Base-by-base conservation (phyloP, 805 yeast genomes). In the Candida tammaniensis region DNA sequence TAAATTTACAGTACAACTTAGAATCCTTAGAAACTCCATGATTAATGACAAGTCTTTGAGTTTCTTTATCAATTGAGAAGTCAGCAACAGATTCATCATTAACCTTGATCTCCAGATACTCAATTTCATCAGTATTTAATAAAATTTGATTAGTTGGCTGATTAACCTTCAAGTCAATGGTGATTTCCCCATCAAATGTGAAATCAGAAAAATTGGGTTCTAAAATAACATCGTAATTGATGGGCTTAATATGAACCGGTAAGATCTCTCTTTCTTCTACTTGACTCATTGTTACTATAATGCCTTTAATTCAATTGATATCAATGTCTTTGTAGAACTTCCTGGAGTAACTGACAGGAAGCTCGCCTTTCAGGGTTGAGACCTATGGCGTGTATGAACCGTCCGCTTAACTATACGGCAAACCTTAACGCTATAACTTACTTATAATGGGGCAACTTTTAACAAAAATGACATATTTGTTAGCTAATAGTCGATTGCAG, bases 101-200 rank as follows among this genome's bases (percentile, higher is more conserved):
- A 43, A 66, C 47, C 32, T 52, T 55, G 12, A 77, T 82, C 22
- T 65, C 55, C 40, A 72, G 72, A 46, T 82, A 66, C 9, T 77
- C 82, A 40, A 85, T 70, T 30, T 86, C 95, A 15, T 78, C 47
- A 14, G 76, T 54, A 65, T 86, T 84, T 49, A 86, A 63, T 17
- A 72, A 63, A 38, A 81, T 66, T 17, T 52, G 53, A 40, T 68
- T 54, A 24, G 77, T 57, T 21, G 54, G 45, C 40, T 76, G 80
- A 27, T 68, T 64, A 28, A 80, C 78, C 27, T 64, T 57, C 45
- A 81, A 63, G 32, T 74, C 78, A 46, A 81, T 77, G 31, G 64
- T 59, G 42, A 70, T 76, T 19, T 55, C 57, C 48, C 86, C 87
- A 30, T 63, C 59, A 49, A 76, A 81, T 38, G 72, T 78, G 67